These are phyloP conservation scores for Hyphodiscus hymeniophilus DNA, from an alignment of 495 filamentous ascomycete species.

Conservation along the genomic window DNA sequence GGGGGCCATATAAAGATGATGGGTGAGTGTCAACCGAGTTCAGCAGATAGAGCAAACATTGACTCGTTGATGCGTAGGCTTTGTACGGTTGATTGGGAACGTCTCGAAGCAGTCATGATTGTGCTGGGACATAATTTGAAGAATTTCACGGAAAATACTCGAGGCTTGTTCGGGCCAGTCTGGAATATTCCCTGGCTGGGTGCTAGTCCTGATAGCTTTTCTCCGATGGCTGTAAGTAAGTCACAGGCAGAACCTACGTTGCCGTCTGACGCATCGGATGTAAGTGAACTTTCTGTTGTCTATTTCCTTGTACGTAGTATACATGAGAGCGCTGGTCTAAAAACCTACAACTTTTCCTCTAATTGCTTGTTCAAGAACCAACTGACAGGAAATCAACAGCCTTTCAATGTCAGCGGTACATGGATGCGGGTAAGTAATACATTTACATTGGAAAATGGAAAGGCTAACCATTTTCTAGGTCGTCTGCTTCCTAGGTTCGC, in stretches of 20 bases:
- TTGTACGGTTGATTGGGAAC: slow-evolving; percentile 58
- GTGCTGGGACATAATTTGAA: slow-evolving; percentile 48
- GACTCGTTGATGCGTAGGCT: too few species aligned
- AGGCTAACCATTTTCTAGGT: slow-evolving; percentile 13
- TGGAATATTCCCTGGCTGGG: slow-evolving; percentile 49
- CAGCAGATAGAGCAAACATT: too few species aligned
- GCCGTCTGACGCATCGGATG: slow-evolving; percentile 38
- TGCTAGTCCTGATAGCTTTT: slow-evolving; percentile 38
- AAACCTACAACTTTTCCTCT: too few species aligned
- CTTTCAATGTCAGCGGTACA: slow-evolving; percentile 50
- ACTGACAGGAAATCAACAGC: too few species aligned
- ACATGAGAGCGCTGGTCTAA: too few species aligned
- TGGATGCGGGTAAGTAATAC: slow-evolving; percentile 41
- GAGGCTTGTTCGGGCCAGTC: slow-evolving; percentile 32
- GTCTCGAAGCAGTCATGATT: slow-evolving; percentile 56
- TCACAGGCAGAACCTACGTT: slow-evolving; percentile 24
- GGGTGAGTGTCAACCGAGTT: too few species aligned
- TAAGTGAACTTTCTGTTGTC: too few species aligned
- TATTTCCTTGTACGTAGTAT: too few species aligned
- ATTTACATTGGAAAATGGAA: slow-evolving; percentile 29
- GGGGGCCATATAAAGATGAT: slow-evolving; percentile 56
- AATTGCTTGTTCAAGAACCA: too few species aligned
- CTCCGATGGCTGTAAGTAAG: slow-evolving; percentile 18
- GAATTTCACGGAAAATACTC: slow-evolving; percentile 32
- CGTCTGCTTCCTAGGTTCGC: neutral